Evolutionary conservation across 2,329 filamentous ascomycete species (phyloP).

Genomic region (Graphiopsis chlorocephala): DNA sequence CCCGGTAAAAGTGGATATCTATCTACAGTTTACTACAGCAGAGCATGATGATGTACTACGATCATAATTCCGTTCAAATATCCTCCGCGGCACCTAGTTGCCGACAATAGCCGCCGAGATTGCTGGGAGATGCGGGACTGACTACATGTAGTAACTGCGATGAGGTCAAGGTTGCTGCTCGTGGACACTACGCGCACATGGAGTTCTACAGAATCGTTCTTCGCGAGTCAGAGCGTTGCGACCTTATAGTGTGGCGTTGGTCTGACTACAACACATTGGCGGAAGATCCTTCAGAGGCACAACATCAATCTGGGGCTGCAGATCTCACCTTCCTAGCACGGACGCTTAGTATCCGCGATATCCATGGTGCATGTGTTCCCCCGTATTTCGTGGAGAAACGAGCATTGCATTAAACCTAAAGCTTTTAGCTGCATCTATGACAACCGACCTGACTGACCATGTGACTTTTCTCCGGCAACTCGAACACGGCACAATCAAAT

Average conservation of each 20-base stretch:
- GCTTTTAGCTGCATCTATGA: not conserved
- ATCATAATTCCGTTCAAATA: not conserved
- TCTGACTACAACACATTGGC: not conserved
- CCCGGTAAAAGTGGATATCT: not conserved
- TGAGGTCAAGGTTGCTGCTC: not conserved
- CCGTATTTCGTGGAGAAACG: not conserved
- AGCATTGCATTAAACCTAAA: not conserved
- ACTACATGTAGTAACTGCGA: not conserved
- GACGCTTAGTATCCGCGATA: not conserved
- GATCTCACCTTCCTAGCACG: not conserved
- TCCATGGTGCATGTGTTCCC: not conserved
- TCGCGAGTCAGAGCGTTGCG: not conserved
- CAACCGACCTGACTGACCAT: not conserved
- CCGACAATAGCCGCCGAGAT: not conserved
- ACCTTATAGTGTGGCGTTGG: not conserved
- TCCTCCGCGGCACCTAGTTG: not conserved
- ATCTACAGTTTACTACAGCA: not conserved
- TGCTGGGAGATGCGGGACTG: not conserved
- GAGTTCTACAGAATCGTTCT: not conserved
- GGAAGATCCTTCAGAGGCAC: not conserved
- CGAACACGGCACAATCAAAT: not conserved
- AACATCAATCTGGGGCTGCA: not conserved
- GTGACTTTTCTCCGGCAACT: not conserved
- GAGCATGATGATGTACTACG: not conserved
- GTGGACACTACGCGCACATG: not conserved